phyloP scores from a whole-genome alignment of 2,329 filamentous ascomycete genomes.

The Fusarium chlamydosporum region DNA sequence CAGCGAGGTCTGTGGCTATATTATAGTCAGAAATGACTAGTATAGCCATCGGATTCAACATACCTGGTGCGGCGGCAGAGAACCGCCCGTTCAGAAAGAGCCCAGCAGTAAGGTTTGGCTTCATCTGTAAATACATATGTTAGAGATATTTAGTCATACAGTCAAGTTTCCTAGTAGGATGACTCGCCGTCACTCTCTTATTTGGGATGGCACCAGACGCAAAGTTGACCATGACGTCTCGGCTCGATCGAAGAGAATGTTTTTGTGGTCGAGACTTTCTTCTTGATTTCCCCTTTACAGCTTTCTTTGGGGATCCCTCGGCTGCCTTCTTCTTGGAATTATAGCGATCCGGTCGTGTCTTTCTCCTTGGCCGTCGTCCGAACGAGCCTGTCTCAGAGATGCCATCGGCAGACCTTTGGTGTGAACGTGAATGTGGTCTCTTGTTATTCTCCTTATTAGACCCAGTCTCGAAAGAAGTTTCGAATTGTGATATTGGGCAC shows the following conservation, averaged over 20 bases:
- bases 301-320: constrained; percentile 17
- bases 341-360: constrained; percentile 70
- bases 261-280: constrained; percentile 40
- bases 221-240: constrained; percentile 69
- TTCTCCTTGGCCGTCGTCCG: constrained; percentile 67
- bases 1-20: constrained; percentile 65
- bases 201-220: constrained; percentile 66
- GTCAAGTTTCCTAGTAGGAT: background rate
- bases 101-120: constrained; percentile 53
- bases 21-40: constrained; percentile 4
- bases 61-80: constrained; percentile 42
- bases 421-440: constrained; percentile 5
- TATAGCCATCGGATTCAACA: background rate
- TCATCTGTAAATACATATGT: constrained; percentile 48
- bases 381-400: constrained; percentile 51
- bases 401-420: constrained; percentile 1
- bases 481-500: background rate
- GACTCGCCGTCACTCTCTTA: constrained; percentile 53
- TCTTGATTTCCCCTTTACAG: constrained; percentile 11
- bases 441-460: constrained; percentile 26
- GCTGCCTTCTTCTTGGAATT: constrained; percentile 55
- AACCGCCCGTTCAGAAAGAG: constrained; percentile 55
- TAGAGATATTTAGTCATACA: background rate
- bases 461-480: background rate
- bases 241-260: constrained; percentile 55